Base-by-base conservation (phyloP, 768 basidiomycete genomes). In the Amanita pallidorosea region DNA sequence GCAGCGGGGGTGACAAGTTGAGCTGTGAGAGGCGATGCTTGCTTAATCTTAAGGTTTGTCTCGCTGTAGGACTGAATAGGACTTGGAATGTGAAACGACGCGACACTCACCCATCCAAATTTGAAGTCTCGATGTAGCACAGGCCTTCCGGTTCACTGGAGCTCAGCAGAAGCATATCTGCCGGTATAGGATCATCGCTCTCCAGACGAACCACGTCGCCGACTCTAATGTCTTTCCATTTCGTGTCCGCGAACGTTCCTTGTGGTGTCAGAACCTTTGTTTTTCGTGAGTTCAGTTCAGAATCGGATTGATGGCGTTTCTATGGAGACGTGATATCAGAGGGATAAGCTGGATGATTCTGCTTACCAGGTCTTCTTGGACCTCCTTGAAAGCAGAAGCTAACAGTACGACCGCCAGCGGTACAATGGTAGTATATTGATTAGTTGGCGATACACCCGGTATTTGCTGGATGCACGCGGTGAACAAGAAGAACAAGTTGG, bases 31-130 rank as follows among this genome's bases (percentile, higher is more conserved):
- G 88, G 71, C 2, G 88, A 88, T 0, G 89, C 89, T 67, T 99
- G 93, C 62, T 99, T 99, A 67, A 99, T 98, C 72, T 98, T 99
- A 58, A 99, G 76, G 61, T 98, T 98, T 4, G 96, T 99, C 70
- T 98, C 96, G 22, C 92, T 92, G 58, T 18, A 47, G 37, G 36
- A 43, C 42, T 51, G 37, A 46, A 41, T 54, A 42, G 33, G 47
- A 46, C 45, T 8, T 33, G 27, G 34, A 29, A 20, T 5, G 9
- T 15, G 15, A 17, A 23, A 31, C 17, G 29, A 38, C 37, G 23
- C 27, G 20, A 45, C 43, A 57, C 69, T 57, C 72, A 94, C 92
- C 95, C 96, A 60, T 99, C 96, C 23, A 99, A 75, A 64, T 99
- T 99, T 6, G 89, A 88, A 0, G 96, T 99, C 66, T 99, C 96